Evolutionary conservation across 2,329 filamentous ascomycete species (phyloP), one percentile per base, ranked within the genome.

Genomic region (Boeremia exigua): DNA sequence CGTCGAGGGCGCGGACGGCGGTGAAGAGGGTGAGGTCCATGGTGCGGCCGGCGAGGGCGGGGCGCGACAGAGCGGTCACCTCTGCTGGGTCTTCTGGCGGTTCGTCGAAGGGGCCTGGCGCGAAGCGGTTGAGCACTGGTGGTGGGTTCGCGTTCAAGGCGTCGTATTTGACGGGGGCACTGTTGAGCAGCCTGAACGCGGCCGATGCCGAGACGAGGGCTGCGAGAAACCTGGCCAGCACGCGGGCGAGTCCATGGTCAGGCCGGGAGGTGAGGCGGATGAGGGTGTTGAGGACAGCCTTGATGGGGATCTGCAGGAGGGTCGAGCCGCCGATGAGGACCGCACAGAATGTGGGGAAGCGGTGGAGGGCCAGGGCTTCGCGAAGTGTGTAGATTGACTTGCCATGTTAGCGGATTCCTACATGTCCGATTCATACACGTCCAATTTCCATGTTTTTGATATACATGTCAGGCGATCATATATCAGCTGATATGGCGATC

Each of bases 21-120:
- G 89, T 86, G 70, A 95, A 94, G n/a, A 96, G 79, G 0, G 91
- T 94, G 29, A 96, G 80, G 70, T 96, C 91, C 57, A 96, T 82
- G 1, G 91, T 94, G 64, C 88, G 86, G 39, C 91, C 91, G 10
- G 88, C 89, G 58, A 82, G 72, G 23, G 67, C 59, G 19, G 40
- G 27, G 25, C 65, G 56, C 9, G 61, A 53, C 11, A 66, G 36
- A 6, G 59, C 48, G 5, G 56, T 54, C 11, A 39, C 36, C 43
- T 58, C 19, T 30, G 59, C 46, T 2, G 64, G 19, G 7, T 30
- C 34, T 42, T 71, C 66, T 3, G 68, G 68, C 9, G 67, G 68
- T 19, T 69, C 64, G 30, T 69, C 60, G 27, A 71, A 71, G 2
- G 67, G 66, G 4, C 64, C 59, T 10, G 62, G 61, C 8, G 58